A percentile compares a stretch with the other conserved stretches of the same genome.
Evolutionary conservation across 805 yeast genomes (phyloP).

Genomic region (Wickerhamomyces ciferrii): DNA sequence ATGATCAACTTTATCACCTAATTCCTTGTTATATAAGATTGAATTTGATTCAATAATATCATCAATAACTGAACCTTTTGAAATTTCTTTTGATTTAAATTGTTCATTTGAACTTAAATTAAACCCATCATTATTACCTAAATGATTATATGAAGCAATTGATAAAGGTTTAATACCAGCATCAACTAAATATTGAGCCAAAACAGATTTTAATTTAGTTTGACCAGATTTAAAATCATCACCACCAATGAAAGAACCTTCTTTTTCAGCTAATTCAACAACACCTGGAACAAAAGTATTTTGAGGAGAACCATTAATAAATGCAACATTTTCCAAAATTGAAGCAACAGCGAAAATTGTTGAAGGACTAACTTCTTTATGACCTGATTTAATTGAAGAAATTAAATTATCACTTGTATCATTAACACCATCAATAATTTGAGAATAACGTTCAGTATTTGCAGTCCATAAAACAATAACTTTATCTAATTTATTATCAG

Average conservation of each 20-base stretch:
- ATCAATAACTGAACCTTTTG: constrained; percentile 89
- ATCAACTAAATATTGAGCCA: constrained; percentile 93
- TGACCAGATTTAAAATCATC: constrained; percentile 98
- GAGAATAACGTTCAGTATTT: constrained; percentile 91
- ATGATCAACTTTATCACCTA: constrained; percentile 80
- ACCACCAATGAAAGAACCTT: constrained; percentile 83
- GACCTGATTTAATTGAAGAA: constrained; percentile 68
- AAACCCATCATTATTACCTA: constrained; percentile 95
- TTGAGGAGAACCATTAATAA: constrained; percentile 96
- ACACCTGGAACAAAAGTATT: constrained; percentile 97
- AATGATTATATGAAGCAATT: constrained; percentile 92
- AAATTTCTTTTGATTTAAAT: constrained; percentile 92
- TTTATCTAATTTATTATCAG: constrained; percentile 67
- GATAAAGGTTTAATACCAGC: constrained; percentile 96
- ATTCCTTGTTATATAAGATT: constrained; percentile 74
- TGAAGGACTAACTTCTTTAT: constrained; percentile 84
- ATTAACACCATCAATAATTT: constrained; percentile 71
- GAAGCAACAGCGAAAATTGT: constrained; percentile 93
- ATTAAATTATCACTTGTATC: constrained; percentile 82
- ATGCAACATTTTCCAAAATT: constrained; percentile 82
- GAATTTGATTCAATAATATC: constrained; percentile 88
- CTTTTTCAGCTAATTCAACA: constrained; percentile 77
- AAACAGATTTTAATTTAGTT: constrained; percentile 91
- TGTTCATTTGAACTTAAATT: constrained; percentile 89
- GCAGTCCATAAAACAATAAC: constrained; percentile 96